These are phyloP conservation scores for Phytophthora citrophthora DNA, from an alignment of 352 stramenopile species.

Conservation along the genomic window DNA sequence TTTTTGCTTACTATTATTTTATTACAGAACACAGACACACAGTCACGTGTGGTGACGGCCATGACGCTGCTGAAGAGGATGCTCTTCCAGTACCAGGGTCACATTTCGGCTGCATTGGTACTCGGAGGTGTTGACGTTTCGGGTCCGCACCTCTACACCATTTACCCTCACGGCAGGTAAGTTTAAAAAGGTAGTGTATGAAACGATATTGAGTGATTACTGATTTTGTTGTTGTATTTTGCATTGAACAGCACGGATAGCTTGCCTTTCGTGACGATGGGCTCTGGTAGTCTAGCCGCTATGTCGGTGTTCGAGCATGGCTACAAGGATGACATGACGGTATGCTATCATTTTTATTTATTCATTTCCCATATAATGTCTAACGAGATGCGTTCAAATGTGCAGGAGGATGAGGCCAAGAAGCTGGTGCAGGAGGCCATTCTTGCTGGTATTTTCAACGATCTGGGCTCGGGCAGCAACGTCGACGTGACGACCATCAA, in stretches of 20 bases:
- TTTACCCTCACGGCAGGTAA: slow-evolving; percentile 96
- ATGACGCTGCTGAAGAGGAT: slow-evolving; percentile 98
- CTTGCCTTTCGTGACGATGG: slow-evolving; percentile 99
- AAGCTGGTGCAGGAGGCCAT: slow-evolving; percentile 97
- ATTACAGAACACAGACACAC: slow-evolving; percentile 75
- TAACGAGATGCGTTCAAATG: background rate
- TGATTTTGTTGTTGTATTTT: slow-evolving; percentile 3
- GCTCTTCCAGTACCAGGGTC: slow-evolving; percentile 97
- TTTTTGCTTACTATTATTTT: slow-evolving; percentile 15
- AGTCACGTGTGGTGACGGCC: slow-evolving; percentile 95
- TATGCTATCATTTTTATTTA: slow-evolving; percentile 16
- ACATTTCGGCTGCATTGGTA: slow-evolving; percentile 96
- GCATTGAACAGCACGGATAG: slow-evolving; percentile 88
- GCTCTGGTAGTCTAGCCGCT: slow-evolving; percentile 96
- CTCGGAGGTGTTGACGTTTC: slow-evolving; percentile 97
- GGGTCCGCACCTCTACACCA: slow-evolving; percentile 97
- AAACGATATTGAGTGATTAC: background rate
- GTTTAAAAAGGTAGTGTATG: too few species aligned
- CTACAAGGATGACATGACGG: slow-evolving; percentile 96
- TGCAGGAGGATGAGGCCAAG: slow-evolving; percentile 94
- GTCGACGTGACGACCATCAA: slow-evolving; percentile 97
- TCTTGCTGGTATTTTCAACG: slow-evolving; percentile 98
- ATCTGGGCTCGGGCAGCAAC: slow-evolving; percentile 97
- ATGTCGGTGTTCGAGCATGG: slow-evolving; percentile 97
- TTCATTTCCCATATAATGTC: background rate